A percentile compares a stretch with the other conserved stretches of the same genome.
These are phyloP conservation scores for Curvularia verruculosa DNA, from an alignment of 2,329 filamentous ascomycete genomes.

Conservation along the genomic window DNA sequence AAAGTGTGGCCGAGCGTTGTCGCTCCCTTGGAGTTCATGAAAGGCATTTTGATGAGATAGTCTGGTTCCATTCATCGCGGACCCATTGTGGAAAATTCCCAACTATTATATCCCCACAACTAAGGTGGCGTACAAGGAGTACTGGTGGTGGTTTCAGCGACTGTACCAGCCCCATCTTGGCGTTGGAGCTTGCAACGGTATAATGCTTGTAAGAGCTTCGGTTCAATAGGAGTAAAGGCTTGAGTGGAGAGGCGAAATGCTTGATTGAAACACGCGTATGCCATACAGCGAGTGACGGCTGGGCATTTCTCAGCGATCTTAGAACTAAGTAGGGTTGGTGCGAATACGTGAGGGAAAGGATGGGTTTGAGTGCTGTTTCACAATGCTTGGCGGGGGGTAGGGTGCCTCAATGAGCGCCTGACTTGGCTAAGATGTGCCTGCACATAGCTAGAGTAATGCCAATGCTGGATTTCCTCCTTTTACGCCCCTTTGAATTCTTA, in stretches of 20 bases:
- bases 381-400: constrained; percentile 23
- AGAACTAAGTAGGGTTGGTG: constrained; percentile 13
- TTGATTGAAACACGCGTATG: constrained; percentile 23
- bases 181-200: constrained; percentile 26
- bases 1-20: constrained; percentile 47
- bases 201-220: constrained; percentile 21
- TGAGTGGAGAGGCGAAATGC: constrained; percentile 12
- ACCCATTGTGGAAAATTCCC: constrained; percentile 9
- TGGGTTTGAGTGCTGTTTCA: constrained; percentile 29
- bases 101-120: constrained; percentile 14
- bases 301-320: constrained; percentile 17
- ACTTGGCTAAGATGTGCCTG: background rate
- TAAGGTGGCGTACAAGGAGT: constrained; percentile 2
- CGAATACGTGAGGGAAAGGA: constrained; percentile 13
- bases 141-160: constrained; percentile 26
- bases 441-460: background rate
- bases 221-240: constrained; percentile 13
- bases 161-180: constrained; percentile 28
- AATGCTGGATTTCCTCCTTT: background rate
- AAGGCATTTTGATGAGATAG: constrained; percentile 47
- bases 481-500: background rate
- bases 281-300: constrained; percentile 10
- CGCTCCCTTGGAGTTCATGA: constrained; percentile 36
- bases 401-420: constrained; percentile 18
- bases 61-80: constrained; percentile 41